Conservation (phyloP, 352 stramenopile genomes). For the Phytophthora idaei region DNA sequence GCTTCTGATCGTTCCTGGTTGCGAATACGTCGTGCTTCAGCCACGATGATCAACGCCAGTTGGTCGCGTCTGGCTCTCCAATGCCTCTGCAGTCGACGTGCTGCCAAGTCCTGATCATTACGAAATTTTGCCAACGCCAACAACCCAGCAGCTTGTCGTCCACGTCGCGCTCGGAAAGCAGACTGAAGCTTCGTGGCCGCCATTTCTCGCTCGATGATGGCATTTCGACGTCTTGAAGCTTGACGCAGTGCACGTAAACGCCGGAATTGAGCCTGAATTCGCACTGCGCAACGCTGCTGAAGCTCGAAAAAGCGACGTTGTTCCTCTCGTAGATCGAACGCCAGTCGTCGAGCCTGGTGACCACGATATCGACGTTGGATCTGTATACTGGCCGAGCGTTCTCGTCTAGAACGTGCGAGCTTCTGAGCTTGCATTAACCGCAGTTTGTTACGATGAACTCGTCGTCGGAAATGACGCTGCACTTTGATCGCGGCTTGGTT, state of each 20-base stretch:
- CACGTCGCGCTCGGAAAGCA: conserved; percentile 54
- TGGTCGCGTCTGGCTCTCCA: conserved; percentile 58
- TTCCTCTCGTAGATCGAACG: conserved; percentile 37
- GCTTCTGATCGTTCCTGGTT: conserved; percentile 40
- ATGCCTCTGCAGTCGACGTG: conserved; percentile 52
- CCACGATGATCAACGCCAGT: conserved; percentile 45
- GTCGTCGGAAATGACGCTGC: conserved; percentile 62
- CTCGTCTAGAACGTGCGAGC: conserved; percentile 27
- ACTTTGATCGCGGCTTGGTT: conserved; percentile 49
- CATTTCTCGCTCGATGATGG: conserved; percentile 37
- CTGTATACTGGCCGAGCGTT: conserved; percentile 48
- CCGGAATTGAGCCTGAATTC: conserved; percentile 62
- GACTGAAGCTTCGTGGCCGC: conserved; percentile 68
- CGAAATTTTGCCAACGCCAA: conserved; percentile 48
- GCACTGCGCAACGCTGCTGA: conserved; percentile 44
- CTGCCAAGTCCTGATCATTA: conserved; percentile 42
- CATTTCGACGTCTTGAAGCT: conserved; percentile 34
- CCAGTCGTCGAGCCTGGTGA: conserved; percentile 50
- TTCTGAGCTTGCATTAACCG: conserved; percentile 43
- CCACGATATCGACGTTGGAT: conserved; percentile 71
- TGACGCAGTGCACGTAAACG: conserved; percentile 43
- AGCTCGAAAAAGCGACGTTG: conserved; percentile 40
- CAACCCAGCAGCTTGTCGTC: conserved; percentile 47
- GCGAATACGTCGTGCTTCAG: conserved; percentile 41
- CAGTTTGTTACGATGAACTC: conserved; percentile 38